These are phyloP conservation scores for Glonium stellatum DNA, from an alignment of 495 filamentous ascomycete genomes.

Conservation along the genomic window DNA sequence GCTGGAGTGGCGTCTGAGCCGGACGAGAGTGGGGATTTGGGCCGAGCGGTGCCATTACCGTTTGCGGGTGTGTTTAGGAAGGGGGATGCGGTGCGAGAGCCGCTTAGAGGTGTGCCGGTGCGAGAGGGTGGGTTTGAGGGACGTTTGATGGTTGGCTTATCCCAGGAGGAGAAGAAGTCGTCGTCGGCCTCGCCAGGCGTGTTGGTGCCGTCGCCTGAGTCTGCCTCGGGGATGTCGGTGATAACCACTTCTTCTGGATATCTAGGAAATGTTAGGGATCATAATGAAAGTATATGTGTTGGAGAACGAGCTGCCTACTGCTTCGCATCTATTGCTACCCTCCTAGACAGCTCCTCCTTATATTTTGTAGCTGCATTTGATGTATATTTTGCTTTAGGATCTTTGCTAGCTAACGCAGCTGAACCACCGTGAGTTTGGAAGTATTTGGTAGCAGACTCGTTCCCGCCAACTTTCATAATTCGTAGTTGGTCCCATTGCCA, in stretches of 20 bases:
- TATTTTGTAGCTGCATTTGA: conserved; percentile 86
- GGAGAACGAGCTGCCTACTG: conserved; percentile 49
- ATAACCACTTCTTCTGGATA: conserved; percentile 82
- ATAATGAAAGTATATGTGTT: conserved; percentile 2
- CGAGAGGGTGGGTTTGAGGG: conserved; percentile 90
- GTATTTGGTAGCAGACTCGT: conserved; percentile 96
- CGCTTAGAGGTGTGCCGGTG: conserved; percentile 75
- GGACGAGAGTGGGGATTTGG: conserved; percentile 72
- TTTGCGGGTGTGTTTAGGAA: conserved; percentile 70
- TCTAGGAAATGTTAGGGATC: conserved; percentile 39
- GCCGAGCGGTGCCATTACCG: conserved; percentile 61
- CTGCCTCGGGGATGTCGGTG: conserved; percentile 60
- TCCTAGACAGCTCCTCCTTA: conserved; percentile 85
- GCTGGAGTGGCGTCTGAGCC: conserved; percentile 40
- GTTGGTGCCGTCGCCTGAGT: conserved; percentile 52
- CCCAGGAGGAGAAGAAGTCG: conserved; percentile 98
- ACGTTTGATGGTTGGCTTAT: conserved; percentile 94
- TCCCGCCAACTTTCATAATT: conserved; percentile 97
- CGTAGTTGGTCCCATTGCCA: conserved; percentile 99
- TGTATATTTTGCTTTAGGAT: conserved; percentile 93
- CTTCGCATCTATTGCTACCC: conserved; percentile 70
- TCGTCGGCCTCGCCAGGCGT: conserved; percentile 76
- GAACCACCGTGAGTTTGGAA: conserved; percentile 94
- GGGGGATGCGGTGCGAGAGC: conserved; percentile 78
- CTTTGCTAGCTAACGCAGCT: conserved; percentile 89